Base-by-base conservation (phyloP, 2,329 filamentous ascomycete species). In the Venturiaceae sp. region DNA sequence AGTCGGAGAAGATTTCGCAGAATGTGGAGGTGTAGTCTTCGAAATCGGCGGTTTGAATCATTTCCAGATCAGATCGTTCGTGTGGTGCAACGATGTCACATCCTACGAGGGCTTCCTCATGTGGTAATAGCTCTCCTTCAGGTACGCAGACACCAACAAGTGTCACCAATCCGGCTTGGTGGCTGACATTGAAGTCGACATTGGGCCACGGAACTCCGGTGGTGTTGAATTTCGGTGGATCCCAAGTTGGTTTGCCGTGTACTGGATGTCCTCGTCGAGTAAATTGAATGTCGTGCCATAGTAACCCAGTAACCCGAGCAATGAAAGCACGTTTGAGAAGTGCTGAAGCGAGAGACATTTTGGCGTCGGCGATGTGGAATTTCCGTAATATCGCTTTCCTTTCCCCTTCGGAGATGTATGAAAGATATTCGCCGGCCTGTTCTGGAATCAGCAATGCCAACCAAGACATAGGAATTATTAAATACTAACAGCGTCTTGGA, bases 11-110 rank as follows among this genome's bases (percentile, higher is more conserved):
- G 34, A 91, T 85, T 55, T 87, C 85, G 8, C 80, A 77, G 71
- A 90, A 87, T 66, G 88, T 82, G 68, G 87, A 85, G 14, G 92
- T 82, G 73, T 85, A 92, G 50, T 72, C 73, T 13, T 78, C 70
- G 76, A 88, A 89, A 9, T 87, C 86, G 9, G 83, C 78, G 26
- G 72, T 68, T 55, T 90, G 77, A 53, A 82, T 77, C n/a, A 73
- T 68, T 37, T 78, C 77, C 70, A 88, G 80, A n/a, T 74, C 75
- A 57, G 83, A 79, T 30, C 88, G 79, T 75, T 92, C 88, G 58
- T 80, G 78, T 1, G 86, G 83, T 68, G 86, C 89, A 3, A 91
- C 87, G n/a, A 92, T 77, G 69, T 92, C 88, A 2, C 87, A 81
- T 50, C 88, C 88, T 0, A 90, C 77, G 3, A 44, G 34, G 23